These are phyloP conservation scores for Cruciata laevipes DNA, from an alignment of 257 asterid genomes.

Conservation along the genomic window DNA sequence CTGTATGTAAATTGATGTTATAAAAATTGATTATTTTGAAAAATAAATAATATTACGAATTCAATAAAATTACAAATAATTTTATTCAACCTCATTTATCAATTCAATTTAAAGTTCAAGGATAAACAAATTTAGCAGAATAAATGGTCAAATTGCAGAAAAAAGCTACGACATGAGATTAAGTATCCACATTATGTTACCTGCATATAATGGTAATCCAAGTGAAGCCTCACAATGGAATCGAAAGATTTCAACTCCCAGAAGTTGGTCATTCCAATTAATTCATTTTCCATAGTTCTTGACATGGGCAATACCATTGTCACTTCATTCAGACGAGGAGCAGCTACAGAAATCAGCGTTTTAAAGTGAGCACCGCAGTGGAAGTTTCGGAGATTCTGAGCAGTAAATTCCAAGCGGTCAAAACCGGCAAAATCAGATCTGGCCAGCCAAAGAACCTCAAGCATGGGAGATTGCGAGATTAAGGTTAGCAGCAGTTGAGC, in stretches of 20 bases:
- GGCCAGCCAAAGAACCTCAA: neutral
- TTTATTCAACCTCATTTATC: too few species aligned
- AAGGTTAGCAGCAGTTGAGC: slow-evolving; percentile 4
- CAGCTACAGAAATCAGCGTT: neutral
- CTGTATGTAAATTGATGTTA: too few species aligned
- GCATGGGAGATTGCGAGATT: slow-evolving; percentile 6
- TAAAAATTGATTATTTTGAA: too few species aligned
- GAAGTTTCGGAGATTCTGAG: neutral
- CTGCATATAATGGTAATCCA: slow-evolving; percentile 3
- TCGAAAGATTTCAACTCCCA: neutral
- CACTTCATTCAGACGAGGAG: neutral
- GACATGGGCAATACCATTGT: neutral
- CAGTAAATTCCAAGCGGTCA: neutral
- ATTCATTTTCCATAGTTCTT: neutral
- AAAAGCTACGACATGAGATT: too few species aligned
- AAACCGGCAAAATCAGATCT: too few species aligned
- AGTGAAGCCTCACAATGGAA: neutral
- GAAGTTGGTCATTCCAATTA: too few species aligned
- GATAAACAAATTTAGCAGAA: too few species aligned
- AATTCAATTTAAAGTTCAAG: too few species aligned
- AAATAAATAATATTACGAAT: too few species aligned
- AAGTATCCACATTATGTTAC: neutral
- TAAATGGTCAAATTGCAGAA: too few species aligned
- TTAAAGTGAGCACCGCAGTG: neutral
- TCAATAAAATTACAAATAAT: too few species aligned